Evolutionary conservation across 139 green algal species (phyloP), one percentile per base, ranked within the genome.

Genomic region (Trebouxia sp.): DNA sequence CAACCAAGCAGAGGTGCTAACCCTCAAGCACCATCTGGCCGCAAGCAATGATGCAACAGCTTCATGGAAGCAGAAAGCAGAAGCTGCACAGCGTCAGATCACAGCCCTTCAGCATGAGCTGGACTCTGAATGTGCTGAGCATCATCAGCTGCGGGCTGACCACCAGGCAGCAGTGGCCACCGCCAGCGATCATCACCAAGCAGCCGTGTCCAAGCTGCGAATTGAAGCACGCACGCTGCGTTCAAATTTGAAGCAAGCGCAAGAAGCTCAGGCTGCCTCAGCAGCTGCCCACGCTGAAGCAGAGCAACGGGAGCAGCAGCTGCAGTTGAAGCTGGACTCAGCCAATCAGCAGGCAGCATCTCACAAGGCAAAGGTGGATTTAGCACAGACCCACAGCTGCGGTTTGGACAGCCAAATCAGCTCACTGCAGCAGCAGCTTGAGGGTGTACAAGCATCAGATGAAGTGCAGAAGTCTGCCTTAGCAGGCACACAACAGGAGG

Each of bases 191-290:
- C 30, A 69, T 12, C 30, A 69, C 9, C 58, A 69, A 30, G 58
- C 58, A 69, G 58, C 62, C n/a, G 62, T 22, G 12, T 14, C 62
- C 32, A 72, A 15, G 28, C 32, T 72, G 62, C 62, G 43, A 37
- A 72, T 32, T 35, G 62, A 72, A 72, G 62, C 62, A 30, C 32
- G 62, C 62, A 72, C 62, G 62, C 62, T 72, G 62, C 62, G 62
- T 45, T 72, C 62, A 72, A 72, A 72, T 9, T 35, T 72, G 32
- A n/a, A 32, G 10, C 20, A 32, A 43, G 62, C 62, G 43, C 62
- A 72, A 22, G 32, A 72, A 15, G 32, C 62, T 30, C 32, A 32
- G 43, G 62, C 62, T 72, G 62, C 62, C 14, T 72, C 62, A 45
- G 62, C 62, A 72, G 32, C 62, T 72, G 62, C 62, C 12, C 43